Conservation (phyloP, 2,329 filamentous ascomycete species). For the Penicillium sp. region DNA sequence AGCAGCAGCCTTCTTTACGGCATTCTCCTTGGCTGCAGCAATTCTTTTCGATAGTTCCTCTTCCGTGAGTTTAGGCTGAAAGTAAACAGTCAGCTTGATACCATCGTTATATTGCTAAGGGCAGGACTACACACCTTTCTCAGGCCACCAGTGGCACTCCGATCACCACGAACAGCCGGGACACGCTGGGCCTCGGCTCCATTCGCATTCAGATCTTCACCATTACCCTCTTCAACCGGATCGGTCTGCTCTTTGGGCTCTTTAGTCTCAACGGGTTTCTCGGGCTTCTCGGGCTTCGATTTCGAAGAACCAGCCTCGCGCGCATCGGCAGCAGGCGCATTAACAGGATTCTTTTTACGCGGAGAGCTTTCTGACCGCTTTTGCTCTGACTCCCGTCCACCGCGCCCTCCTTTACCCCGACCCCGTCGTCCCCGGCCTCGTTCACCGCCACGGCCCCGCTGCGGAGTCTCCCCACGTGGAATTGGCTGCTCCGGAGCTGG, state of each 20-base stretch:
- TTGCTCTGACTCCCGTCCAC: slow-evolving; percentile 20
- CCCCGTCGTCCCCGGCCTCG: slow-evolving; percentile 32
- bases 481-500: slow-evolving; percentile 17
- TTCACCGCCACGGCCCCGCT: slow-evolving; percentile 33
- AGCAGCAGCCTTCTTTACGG: slow-evolving; percentile 58
- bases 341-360: slow-evolving; percentile 19
- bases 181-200: slow-evolving; percentile 32
- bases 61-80: slow-evolving; percentile 62
- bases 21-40: slow-evolving; percentile 61
- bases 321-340: slow-evolving; percentile 10
- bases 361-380: slow-evolving; percentile 20
- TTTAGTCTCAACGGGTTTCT: slow-evolving; percentile 14
- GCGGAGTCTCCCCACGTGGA: slow-evolving; percentile 27
- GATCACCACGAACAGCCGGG: slow-evolving; percentile 55
- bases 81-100: slow-evolving; percentile 27
- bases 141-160: slow-evolving; percentile 55
- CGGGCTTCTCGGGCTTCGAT: slow-evolving; percentile 13
- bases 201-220: slow-evolving; percentile 12
- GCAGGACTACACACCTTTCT: slow-evolving; percentile 41
- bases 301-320: slow-evolving; percentile 20
- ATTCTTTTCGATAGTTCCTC: slow-evolving; percentile 63
- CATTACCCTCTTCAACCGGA: slow-evolving; percentile 13
- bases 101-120: background rate
- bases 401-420: slow-evolving; percentile 28
- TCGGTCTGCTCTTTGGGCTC: slow-evolving; percentile 15